These are phyloP conservation scores for Rhodotorula toruloides DNA, from an alignment of 768 basidiomycete species.

Conservation along the genomic window DNA sequence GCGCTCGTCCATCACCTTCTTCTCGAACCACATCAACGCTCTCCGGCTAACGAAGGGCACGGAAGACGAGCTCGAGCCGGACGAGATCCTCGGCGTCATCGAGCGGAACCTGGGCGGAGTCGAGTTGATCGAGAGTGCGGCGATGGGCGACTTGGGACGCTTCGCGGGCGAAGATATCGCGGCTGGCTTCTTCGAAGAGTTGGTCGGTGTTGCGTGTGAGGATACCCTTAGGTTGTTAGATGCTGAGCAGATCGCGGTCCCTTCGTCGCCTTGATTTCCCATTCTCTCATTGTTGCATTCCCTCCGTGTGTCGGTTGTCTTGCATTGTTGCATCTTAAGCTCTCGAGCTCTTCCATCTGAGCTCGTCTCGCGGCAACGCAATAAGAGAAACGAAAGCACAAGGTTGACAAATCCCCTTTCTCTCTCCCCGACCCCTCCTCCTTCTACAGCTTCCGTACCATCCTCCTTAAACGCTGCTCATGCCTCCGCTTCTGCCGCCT, in stretches of 20 bases:
- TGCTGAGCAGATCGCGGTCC: no score
- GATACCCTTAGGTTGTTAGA: slow-evolving; percentile 14
- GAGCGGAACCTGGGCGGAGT: slow-evolving; percentile 15
- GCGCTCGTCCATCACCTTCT: slow-evolving; percentile 11
- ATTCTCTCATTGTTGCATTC: no score
- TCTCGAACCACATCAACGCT: slow-evolving; percentile 4
- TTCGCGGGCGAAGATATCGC: background rate
- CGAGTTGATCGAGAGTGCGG: slow-evolving; percentile 23
- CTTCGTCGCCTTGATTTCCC: no score
- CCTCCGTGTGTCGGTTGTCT: no score
- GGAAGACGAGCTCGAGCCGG: slow-evolving; percentile 15
- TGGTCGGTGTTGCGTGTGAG: slow-evolving; percentile 12
- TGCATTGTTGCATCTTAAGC: no score
- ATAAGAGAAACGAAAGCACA: no score
- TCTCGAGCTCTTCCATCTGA: no score
- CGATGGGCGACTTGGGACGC: slow-evolving; percentile 30
- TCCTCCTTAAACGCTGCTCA: no score
- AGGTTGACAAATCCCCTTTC: no score
- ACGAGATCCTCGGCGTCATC: slow-evolving; percentile 26
- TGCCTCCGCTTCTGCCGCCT: slow-evolving; percentile 12
- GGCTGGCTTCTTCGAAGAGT: background rate
- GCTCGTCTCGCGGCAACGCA: no score
- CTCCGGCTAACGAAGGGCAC: background rate
- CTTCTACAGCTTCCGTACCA: no score
- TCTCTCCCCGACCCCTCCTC: no score